Evolutionary conservation across 2,329 filamentous ascomycete species (phyloP).

Genomic region (Penicillium expansum): DNA sequence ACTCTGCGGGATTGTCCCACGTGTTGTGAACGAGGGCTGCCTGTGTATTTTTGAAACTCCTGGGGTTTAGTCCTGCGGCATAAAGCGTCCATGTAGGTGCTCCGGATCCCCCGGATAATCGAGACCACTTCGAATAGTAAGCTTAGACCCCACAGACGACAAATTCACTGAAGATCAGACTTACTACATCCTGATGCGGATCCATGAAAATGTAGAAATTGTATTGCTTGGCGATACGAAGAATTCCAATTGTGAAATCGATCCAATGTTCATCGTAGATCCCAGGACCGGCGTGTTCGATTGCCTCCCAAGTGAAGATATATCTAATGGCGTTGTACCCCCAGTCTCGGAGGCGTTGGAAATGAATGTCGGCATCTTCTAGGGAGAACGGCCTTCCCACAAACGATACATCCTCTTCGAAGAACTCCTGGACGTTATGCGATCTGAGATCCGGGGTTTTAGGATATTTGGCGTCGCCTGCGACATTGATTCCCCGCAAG

Average conservation of each 20-base stretch:
- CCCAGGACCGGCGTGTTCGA: slow-evolving; percentile 86
- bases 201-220: slow-evolving; percentile 98
- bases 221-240: slow-evolving; percentile 82
- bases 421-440: slow-evolving; percentile 74
- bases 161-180: slow-evolving; percentile 32
- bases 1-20: slow-evolving; percentile 76
- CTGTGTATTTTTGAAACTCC: slow-evolving; percentile 79
- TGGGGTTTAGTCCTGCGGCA: slow-evolving; percentile 84
- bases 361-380: slow-evolving; percentile 80
- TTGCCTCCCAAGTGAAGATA: slow-evolving; percentile 96
- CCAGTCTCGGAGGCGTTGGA: slow-evolving; percentile 78
- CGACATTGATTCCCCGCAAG: slow-evolving; percentile 89
- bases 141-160: background rate
- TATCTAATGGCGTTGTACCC: slow-evolving; percentile 97
- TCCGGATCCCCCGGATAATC: slow-evolving; percentile 89
- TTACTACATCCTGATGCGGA: slow-evolving; percentile 92
- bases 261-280: slow-evolving; percentile 94
- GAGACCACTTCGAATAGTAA: slow-evolving; percentile 68
- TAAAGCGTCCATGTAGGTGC: slow-evolving; percentile 98
- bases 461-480: slow-evolving; percentile 86
- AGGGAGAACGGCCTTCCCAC: slow-evolving; percentile 79
- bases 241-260: slow-evolving; percentile 78
- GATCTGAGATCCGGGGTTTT: slow-evolving; percentile 78
- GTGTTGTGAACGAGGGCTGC: slow-evolving; percentile 95
- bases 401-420: slow-evolving; percentile 91